phyloP scores from a whole-genome alignment of 495 filamentous ascomycete genomes.

The Trypethelium eluteriae region DNA sequence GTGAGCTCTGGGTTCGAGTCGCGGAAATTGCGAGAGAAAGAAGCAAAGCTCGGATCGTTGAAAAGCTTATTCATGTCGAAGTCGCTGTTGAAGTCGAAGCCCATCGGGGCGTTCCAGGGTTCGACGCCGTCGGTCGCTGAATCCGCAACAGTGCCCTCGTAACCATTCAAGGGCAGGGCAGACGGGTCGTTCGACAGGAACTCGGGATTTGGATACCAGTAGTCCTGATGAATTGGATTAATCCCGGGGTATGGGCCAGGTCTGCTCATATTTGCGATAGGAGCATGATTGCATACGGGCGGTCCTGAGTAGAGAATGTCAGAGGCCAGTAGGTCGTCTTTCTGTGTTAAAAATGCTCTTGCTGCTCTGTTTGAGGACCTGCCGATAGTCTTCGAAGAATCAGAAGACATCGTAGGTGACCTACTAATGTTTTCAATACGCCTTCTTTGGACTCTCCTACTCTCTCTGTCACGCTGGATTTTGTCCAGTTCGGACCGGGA shows the following conservation, averaged over 20 bases:
- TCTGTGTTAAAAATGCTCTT: neutral
- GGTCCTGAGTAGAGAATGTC: conserved; percentile 3
- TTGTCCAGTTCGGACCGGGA: neutral
- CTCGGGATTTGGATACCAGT: neutral
- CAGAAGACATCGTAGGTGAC: neutral
- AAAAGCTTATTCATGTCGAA: neutral
- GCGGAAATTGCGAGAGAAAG: neutral
- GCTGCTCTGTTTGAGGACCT: neutral
- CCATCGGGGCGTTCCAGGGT: neutral
- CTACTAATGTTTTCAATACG: neutral
- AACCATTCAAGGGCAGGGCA: neutral
- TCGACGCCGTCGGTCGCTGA: neutral
- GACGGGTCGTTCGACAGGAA: neutral
- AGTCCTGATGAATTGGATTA: neutral
- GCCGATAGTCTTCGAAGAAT: neutral
- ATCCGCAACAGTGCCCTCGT: neutral
- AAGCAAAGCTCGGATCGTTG: neutral
- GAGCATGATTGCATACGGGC: neutral
- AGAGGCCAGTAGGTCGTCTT: neutral
- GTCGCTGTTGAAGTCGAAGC: neutral
- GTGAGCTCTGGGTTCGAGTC: neutral
- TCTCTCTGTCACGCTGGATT: neutral
- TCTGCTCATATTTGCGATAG: neutral
- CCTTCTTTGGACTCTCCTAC: neutral
- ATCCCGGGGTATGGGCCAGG: neutral